Conservation (phyloP, 208 protist species). For the Leishmania turanica region DNA sequence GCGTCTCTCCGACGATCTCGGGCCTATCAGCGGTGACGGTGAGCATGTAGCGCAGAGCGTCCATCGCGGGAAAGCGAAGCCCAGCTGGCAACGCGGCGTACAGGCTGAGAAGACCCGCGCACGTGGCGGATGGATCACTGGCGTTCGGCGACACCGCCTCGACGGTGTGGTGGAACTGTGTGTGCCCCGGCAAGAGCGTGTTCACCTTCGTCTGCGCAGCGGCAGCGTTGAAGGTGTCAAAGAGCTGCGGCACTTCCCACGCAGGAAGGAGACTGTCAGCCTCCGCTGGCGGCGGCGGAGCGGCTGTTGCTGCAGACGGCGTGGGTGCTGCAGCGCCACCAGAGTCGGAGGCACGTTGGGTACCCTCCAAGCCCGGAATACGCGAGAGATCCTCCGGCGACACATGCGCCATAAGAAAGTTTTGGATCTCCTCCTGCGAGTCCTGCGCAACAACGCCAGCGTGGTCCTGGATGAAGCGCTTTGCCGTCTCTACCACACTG, state of each 20-base stretch:
- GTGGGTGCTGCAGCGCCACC: background rate
- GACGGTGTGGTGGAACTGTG: slow-evolving; percentile 12
- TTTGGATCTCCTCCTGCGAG: slow-evolving; percentile 91
- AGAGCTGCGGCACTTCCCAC: slow-evolving; percentile 25
- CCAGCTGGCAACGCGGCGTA: slow-evolving; percentile 28
- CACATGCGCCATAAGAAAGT: slow-evolving; percentile 89
- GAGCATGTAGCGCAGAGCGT: slow-evolving; percentile 37
- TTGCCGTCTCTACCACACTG: slow-evolving; percentile 85
- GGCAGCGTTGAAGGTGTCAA: slow-evolving; percentile 54
- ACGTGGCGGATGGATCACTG: slow-evolving; percentile 3
- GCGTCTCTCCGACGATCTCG: background rate
- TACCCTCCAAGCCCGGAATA: slow-evolving; percentile 32
- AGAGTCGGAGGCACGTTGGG: slow-evolving; percentile 3
- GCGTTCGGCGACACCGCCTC: background rate
- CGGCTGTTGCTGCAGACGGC: background rate
- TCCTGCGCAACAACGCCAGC: slow-evolving; percentile 76
- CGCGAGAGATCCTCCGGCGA: slow-evolving; percentile 44
- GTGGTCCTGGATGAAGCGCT: slow-evolving; percentile 89
- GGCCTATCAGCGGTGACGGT: background rate
- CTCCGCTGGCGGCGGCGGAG: background rate
- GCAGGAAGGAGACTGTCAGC: slow-evolving; percentile 13
- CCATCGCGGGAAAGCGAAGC: slow-evolving; percentile 38
- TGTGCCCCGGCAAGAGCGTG: slow-evolving; percentile 32
- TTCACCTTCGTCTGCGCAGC: slow-evolving; percentile 62
- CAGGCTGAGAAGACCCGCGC: slow-evolving; percentile 16